These are phyloP conservation scores for Desmodesmus armatus DNA, from an alignment of 139 green algal species.

Conservation along the genomic window DNA sequence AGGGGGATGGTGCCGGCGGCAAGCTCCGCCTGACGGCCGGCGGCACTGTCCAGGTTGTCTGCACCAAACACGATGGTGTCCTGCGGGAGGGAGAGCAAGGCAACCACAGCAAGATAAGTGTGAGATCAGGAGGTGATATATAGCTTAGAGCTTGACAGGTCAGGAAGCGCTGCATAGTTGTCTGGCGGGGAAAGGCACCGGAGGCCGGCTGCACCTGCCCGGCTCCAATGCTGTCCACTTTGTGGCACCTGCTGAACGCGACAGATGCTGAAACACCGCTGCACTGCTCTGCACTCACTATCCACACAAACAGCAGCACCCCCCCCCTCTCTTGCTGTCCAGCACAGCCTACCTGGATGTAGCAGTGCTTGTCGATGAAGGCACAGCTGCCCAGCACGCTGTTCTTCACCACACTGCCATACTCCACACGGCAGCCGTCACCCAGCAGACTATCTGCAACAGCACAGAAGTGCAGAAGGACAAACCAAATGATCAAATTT, in stretches of 20 bases:
- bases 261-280: no score
- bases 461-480: no score
- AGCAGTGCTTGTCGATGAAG: constrained; percentile 30
- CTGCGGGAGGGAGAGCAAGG: constrained; percentile 1
- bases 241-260: no score
- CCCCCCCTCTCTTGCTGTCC: no score
- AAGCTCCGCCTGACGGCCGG: not conserved
- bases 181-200: no score
- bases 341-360: constrained; percentile 40
- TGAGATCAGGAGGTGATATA: not conserved
- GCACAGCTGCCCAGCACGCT: constrained; percentile 44
- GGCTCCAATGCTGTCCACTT: no score
- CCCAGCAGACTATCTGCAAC: constrained; percentile 63
- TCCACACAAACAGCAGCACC: no score
- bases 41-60: constrained; percentile 70
- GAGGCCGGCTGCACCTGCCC: no score
- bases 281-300: no score
- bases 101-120: not conserved
- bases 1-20: constrained; percentile 11
- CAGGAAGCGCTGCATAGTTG: no score
- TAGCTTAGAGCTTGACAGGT: no score
- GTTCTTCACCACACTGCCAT: constrained; percentile 55
- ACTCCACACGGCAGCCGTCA: constrained; percentile 51
- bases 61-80: constrained; percentile 72
- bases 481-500: no score